A percentile compares a stretch with the other conserved stretches of the same genome.
Evolutionary conservation across 2,329 filamentous ascomycete species (phyloP).

Genomic region (Epicoccum sorghinum): DNA sequence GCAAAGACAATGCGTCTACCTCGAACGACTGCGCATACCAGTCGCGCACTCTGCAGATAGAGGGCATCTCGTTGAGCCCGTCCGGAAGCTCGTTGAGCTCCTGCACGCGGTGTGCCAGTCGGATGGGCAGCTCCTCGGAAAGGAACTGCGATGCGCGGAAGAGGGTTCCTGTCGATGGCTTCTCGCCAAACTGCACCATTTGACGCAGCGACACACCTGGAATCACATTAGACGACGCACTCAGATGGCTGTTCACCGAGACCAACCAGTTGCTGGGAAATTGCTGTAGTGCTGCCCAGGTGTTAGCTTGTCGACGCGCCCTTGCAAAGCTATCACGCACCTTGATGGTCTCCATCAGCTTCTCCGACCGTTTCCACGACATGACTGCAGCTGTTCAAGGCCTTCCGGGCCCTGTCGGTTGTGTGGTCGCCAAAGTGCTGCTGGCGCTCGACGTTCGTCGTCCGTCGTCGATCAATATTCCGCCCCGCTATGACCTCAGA

Average conservation of each 20-base stretch:
- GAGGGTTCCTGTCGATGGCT: conserved; percentile 86
- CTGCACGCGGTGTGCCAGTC: conserved; percentile 92
- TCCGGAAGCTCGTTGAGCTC: conserved; percentile 92
- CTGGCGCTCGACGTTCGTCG: background rate
- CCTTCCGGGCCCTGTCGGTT: conserved; percentile 39
- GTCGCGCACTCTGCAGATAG: conserved; percentile 90
- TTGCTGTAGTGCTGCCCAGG: conserved; percentile 76
- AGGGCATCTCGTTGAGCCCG: conserved; percentile 97
- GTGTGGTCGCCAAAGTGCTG: conserved; percentile 42
- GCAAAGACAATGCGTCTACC: conserved; percentile 55
- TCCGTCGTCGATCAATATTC: conserved; percentile 6
- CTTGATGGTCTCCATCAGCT: conserved; percentile 94
- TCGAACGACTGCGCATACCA: conserved; percentile 99
- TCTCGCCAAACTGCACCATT: conserved; percentile 99
- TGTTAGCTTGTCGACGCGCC: conserved; percentile 29
- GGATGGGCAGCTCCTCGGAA: conserved; percentile 96
- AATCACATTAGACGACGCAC: conserved; percentile 22
- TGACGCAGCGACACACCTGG: conserved; percentile 76
- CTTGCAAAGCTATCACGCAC: conserved; percentile 26
- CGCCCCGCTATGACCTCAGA: conserved; percentile 16
- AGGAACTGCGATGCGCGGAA: conserved; percentile 98
- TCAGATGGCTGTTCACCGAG: conserved; percentile 68
- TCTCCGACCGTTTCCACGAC: conserved; percentile 91
- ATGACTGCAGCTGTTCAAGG: conserved; percentile 61
- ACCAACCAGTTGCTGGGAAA: conserved; percentile 95